Evolutionary conservation across 2,329 filamentous ascomycete genomes (phyloP), one percentile per base, ranked within the genome.

Genomic region (Fusarium miscanthi): DNA sequence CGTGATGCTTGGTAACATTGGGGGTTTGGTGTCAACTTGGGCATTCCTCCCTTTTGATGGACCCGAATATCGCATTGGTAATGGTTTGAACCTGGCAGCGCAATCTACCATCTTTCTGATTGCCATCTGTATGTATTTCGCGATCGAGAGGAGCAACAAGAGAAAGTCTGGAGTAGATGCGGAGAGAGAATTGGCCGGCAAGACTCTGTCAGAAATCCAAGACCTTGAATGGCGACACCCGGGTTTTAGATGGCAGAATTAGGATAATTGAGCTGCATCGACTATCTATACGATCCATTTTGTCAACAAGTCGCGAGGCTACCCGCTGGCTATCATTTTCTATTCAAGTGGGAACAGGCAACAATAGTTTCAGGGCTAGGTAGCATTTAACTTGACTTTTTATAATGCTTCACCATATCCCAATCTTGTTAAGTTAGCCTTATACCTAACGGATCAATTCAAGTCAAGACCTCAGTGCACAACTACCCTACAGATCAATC

Each of bases 1-100:
- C 52, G 52, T 56, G 16, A 56, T 56, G 52, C 52, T 56, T 25
- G 52, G 52, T 3, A 56, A 56, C 9, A 56, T 56, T 43, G 38
- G 52, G 21, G 52, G 52, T 14, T 25, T 56, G n/a, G 52, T 56
- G 21, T 56, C 52, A 21, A 56, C 52, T 45, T 56, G 52, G 52
- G 52, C 52, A 19, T 56, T 56, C 19, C 52, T 56, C 4, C 52
- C 52, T 21, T 56, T 56, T 16, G 52, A 56, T 43, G 52, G 52
- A 16, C 38, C 52, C 2, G 52, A 56, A 8, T 56, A 56, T 56
- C 52, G 52, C 8, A 56, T 56, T 8, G 38, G 52, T 9, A 56
- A 56, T 17, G 52, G 52, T 16, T 41, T 56, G 3, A 56, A 56
- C 16, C n/a, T 43, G 21, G 52, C 52, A 16, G 52, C 52, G 11